Base-by-base conservation (phyloP, 495 filamentous ascomycete genomes). In the Xylaria sp. region DNA sequence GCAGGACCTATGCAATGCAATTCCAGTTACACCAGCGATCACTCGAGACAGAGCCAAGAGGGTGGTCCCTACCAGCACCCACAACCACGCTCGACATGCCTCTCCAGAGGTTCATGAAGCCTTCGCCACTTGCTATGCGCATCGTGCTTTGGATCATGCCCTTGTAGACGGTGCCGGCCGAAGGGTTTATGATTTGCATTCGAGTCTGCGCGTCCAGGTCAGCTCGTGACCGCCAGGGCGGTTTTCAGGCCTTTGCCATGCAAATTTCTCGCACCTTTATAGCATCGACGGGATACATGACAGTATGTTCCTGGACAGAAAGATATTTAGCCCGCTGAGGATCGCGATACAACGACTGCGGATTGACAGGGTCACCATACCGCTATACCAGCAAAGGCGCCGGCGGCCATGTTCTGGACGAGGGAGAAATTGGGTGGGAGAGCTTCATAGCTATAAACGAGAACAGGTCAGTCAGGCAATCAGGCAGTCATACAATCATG, bases 271-370 rank as follows among this genome's bases (percentile, higher is more conserved):
- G 81, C 84, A 98, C 97, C 91, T 99, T 99, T 69, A 99, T 90
- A 72, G 97, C 89, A 83, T 99, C 96, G 73, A 99, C 92, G 11
- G 96, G 96, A 75, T 99, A 99, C 96, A 99, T 97, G 72, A 97
- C 93, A 63, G 95, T 95, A 81, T 95, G 93, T 82, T 95, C 92
- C 87, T 87, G 75, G 11, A 43, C 31, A 21, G 53, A 61, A 43
- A 8, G n/a, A n/a, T 14, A 37, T 72, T 83, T 72, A 82, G 79
- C 68, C 44, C 66, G 35, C 15, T 50, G 40, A 19, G 29, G 59
- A 35, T 55, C 43, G 64, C 52, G 35, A 29, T 43, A 63, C 24
- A 15, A 46, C 24, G 69, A 73, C 26, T 43, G 46, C 66, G 76
- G 11, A 37, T 55, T 17, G 11, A 44, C 9, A 41, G 37, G 37